Evolutionary conservation across 371 early-diverging fungal species (phyloP), one percentile per base, ranked within the genome.

Genomic region (Syncephalastrum sp.): DNA sequence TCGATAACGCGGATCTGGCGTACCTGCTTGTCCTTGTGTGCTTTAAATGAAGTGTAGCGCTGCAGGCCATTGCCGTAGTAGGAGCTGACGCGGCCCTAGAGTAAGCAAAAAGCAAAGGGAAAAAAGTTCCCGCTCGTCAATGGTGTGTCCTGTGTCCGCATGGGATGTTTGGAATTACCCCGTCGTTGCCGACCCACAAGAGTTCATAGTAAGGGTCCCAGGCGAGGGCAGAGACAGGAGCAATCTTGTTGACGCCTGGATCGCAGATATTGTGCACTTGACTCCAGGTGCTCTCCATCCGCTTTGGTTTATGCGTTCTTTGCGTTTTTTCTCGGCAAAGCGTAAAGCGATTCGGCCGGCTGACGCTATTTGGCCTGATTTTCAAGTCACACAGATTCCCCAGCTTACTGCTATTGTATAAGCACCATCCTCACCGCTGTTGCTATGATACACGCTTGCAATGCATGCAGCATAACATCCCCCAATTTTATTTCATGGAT

Each of bases 131-230:
- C 53, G 50, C 56, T 63, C 62, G 27, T 64, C 29, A 33, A 33
- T 33, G 38, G 43, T 68, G 61, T 7, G 61, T 42, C 44, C 56
- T 46, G 23, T 59, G 49, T 15, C 23, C 5, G 15, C 2, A 12
- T 46, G 15, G 15, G 47, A 46, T 23, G 23, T 46, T 6, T 21
- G 21, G 23, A 51, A 70, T 74, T 82, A 90, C 92, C 50, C 80
- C 74, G 52, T 89, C 91, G 61, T 86, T 85, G 53, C 91, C 92
- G 15, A 78, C 69, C 91, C 91, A 92, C 55, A 92, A 58, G 14
- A 92, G 71, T 50, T 90, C 91, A 63, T 90, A 88, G 51, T 83
- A 80, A n/a, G 86, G 80, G 81, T 92, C 92, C 74, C 86, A 90
- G 25, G 80, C 74, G 23, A 86, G 61, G 23, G 82, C 67, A 21